phyloP scores from a whole-genome alignment of 768 basidiomycete species.

The Lyophyllum semitale region DNA sequence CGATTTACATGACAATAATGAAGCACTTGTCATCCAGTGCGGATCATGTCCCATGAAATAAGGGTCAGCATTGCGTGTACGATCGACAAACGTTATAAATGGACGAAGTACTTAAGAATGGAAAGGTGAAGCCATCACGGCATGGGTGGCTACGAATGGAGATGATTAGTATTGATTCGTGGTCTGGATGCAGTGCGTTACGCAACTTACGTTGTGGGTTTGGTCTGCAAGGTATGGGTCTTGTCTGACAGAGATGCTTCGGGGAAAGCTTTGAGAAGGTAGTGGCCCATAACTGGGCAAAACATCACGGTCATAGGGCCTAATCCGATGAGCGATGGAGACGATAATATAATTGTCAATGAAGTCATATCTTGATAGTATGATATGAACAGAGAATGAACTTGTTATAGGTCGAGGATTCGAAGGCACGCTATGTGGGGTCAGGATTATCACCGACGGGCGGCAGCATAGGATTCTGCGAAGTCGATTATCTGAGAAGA shows the following conservation, averaged over 20 bases:
- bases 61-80: neutral
- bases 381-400: neutral
- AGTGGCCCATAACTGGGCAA: neutral
- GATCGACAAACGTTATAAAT: neutral
- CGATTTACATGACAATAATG: neutral
- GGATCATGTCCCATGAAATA: neutral
- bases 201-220: neutral
- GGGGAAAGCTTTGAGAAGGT: neutral
- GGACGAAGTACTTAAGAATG: neutral
- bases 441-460: neutral
- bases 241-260: no score
- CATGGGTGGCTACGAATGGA: neutral
- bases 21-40: neutral
- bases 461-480: neutral
- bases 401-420: neutral
- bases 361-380: neutral
- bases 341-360: neutral
- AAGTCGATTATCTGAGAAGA: neutral
- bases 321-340: slow-evolving; percentile 1
- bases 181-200: neutral
- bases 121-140: neutral
- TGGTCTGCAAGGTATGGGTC: neutral
- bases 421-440: neutral
- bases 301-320: neutral
- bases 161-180: neutral